Evolutionary conservation across 2,329 filamentous ascomycete genomes (phyloP).

Genomic region (Elsinoe necatrix): DNA sequence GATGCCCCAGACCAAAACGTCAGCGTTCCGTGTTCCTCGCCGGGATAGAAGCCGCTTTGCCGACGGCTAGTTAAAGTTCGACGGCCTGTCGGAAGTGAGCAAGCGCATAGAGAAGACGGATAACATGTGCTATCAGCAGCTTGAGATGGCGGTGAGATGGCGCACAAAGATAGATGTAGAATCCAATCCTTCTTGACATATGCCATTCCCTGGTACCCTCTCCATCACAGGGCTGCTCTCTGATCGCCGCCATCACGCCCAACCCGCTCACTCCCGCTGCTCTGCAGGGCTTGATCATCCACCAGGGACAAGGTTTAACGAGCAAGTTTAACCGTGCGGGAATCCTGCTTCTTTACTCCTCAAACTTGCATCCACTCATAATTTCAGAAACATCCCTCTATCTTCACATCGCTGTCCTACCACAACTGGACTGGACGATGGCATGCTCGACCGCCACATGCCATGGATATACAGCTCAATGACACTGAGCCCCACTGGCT

Average conservation of each 20-base stretch:
- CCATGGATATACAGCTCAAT: constrained; percentile 5
- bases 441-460: neutral
- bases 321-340: constrained; percentile 14
- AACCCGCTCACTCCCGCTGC: neutral
- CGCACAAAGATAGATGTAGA: neutral
- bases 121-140: neutral
- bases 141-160: neutral
- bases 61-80: neutral
- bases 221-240: neutral
- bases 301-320: neutral
- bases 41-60: neutral
- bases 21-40: neutral
- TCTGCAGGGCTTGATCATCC: neutral
- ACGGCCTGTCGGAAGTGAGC: neutral
- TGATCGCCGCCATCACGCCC: constrained; percentile 2
- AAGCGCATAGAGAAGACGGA: neutral
- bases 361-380: neutral
- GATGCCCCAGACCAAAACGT: constrained; percentile 12
- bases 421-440: neutral
- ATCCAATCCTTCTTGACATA: neutral
- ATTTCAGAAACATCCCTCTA: neutral
- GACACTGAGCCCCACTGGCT: constrained; percentile 11
- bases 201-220: neutral
- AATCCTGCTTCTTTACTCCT: constrained; percentile 9
- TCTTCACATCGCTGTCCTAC: neutral